Percentiles rank a stretch among this genome's conserved stretches.
Conservation (phyloP, 768 basidiomycete genomes). For the Mycena belliarum region DNA sequence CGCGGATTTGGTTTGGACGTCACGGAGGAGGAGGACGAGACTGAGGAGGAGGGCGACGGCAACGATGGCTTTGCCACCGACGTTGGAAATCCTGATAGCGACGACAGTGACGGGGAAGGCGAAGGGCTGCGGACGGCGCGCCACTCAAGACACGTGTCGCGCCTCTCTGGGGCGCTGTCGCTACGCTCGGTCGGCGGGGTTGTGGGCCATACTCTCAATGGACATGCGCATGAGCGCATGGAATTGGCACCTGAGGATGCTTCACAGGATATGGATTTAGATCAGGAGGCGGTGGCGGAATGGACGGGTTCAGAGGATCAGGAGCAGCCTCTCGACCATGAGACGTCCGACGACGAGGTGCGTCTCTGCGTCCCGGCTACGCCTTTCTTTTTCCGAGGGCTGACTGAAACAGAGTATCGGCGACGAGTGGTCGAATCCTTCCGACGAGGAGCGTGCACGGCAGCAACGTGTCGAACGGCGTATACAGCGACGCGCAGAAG, state of each 20-base stretch:
- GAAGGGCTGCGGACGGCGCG: slow-evolving; percentile 22
- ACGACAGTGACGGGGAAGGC: slow-evolving; percentile 26
- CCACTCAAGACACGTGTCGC: slow-evolving; percentile 21
- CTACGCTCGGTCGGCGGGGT: slow-evolving; percentile 21
- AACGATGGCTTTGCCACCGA: slow-evolving; percentile 14
- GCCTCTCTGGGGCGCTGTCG: slow-evolving; percentile 20
- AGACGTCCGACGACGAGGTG: slow-evolving; percentile 73
- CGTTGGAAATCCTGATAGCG: slow-evolving; percentile 43
- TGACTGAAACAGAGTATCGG: slow-evolving; percentile 65
- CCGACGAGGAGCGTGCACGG: slow-evolving; percentile 83
- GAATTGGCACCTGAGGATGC: slow-evolving; percentile 28
- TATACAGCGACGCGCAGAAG: slow-evolving; percentile 50
- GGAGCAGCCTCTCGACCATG: slow-evolving; percentile 36
- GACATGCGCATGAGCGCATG: slow-evolving; percentile 22
- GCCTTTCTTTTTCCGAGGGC: neutral
- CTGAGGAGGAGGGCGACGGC: slow-evolving; percentile 28
- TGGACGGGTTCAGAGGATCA: slow-evolving; percentile 86
- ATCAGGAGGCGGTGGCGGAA: slow-evolving; percentile 54
- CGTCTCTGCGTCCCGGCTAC: slow-evolving; percentile 26
- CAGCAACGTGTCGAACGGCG: slow-evolving; percentile 66
- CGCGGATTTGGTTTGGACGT: slow-evolving; percentile 82
- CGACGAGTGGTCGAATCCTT: slow-evolving; percentile 90
- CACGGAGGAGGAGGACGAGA: slow-evolving; percentile 54
- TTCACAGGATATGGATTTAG: slow-evolving; percentile 38
- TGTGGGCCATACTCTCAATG: slow-evolving; percentile 13